Base-by-base conservation (phyloP, 306 rosid genomes). In the Begonia fuchsioides region DNA sequence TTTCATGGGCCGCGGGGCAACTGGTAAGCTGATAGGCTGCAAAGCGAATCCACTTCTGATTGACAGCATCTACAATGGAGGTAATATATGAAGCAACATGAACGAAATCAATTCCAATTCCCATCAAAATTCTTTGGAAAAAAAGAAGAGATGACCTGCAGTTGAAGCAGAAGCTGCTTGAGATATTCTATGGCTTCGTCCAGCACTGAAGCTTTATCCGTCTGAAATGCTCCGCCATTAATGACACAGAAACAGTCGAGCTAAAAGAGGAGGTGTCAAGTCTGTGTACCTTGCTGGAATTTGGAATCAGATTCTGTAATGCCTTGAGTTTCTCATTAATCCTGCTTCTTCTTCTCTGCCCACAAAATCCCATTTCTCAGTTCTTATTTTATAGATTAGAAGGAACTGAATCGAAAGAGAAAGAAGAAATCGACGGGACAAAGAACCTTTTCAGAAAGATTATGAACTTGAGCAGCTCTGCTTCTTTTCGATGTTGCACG, bases 381-480 rank as follows among this genome's bases (percentile, higher is more conserved):
- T 52, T 19, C 15, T 38, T n/a, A 38, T 50, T 16, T 39, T 50
- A 19, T 5, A 13, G 52, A 17, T 49, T 26, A 15, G 58, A 17
- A 39, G 1, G 13, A 47, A 49, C 53, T 0, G 12, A 44, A 19
- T 5, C 9, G 32, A 47, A 15, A 61, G 51, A 8, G 18, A 26
- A 51, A 17, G 43, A 57, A 50, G 12, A 60, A n/a, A 48, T 13
- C 17, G 5, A 41, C 5, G 17, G 15, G 1, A 49, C 32, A 17
- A 45, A 39, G 43, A 53, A 85, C 97, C 92, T 90, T 90, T 72
- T 90, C 97, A 13, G 97, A 84, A 74, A 90, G 55, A 64, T 90
- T 90, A 71, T 90, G 97, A 76, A 90, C 97, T 77, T 90, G 94
- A 0, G 97, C 92, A 55, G 97, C 97, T 73, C 97, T 74, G 71